These are phyloP conservation scores for Chlorencoelia australis DNA, from an alignment of 2,329 filamentous ascomycete genomes.

Conservation along the genomic window DNA sequence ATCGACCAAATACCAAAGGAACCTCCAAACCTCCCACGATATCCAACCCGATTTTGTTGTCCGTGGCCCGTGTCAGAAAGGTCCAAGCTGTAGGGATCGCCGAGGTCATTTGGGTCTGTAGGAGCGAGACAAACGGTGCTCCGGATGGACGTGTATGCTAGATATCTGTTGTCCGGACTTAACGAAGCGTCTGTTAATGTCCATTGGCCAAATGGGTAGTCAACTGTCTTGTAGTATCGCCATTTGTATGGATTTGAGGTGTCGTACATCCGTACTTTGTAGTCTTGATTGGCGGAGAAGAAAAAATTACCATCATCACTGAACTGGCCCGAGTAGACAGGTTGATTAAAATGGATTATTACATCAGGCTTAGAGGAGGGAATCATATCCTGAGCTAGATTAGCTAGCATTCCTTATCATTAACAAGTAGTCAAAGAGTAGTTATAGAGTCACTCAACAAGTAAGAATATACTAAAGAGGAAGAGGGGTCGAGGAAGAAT, in stretches of 20 bases:
- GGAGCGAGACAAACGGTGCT: slow-evolving; percentile 75
- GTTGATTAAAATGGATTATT: slow-evolving; percentile 75
- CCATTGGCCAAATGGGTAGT: slow-evolving; percentile 77
- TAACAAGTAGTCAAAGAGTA: too few species aligned
- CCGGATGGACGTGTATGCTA: slow-evolving; percentile 86
- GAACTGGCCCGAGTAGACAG: slow-evolving; percentile 93
- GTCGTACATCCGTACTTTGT: slow-evolving; percentile 93
- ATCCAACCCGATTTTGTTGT: slow-evolving; percentile 12
- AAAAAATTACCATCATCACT: slow-evolving; percentile 97
- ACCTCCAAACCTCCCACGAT: slow-evolving; percentile 16
- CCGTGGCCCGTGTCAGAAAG: slow-evolving; percentile 43
- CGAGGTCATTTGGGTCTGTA: slow-evolving; percentile 73
- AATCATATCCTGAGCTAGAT: slow-evolving; percentile 53
- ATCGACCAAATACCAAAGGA: slow-evolving; percentile 74
- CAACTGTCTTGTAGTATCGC: slow-evolving; percentile 88
- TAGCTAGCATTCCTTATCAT: background rate
- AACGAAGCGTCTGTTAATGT: slow-evolving; percentile 90
- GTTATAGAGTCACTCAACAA: too few species aligned
- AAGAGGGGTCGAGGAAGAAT: too few species aligned
- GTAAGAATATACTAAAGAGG: too few species aligned
- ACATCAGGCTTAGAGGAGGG: slow-evolving; percentile 71
- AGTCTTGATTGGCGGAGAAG: slow-evolving; percentile 85
- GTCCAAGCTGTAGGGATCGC: slow-evolving; percentile 72
- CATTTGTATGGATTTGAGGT: slow-evolving; percentile 92
- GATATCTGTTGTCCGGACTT: slow-evolving; percentile 81